Percentiles rank a stretch among this genome's conserved stretches.
phyloP scores from a whole-genome alignment of 2,329 filamentous ascomycete genomes.

The Paecilomyces variotii region DNA sequence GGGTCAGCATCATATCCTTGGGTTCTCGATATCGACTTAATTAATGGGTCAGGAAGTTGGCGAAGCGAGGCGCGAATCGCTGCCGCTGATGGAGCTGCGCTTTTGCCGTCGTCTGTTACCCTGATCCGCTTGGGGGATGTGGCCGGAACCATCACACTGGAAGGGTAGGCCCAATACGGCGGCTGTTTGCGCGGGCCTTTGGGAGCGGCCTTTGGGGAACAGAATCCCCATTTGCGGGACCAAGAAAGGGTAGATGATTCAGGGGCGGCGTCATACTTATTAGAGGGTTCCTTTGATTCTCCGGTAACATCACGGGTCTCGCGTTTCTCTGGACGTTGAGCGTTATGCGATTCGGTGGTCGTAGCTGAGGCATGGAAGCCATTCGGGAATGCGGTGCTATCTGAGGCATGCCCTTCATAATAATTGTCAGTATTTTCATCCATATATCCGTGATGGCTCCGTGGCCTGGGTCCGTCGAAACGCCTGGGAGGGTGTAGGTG shows the following conservation, averaged over 20 bases:
- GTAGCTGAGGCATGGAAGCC: not conserved
- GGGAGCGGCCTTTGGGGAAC: slow-evolving; percentile 1
- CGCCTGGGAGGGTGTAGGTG: slow-evolving; percentile 7
- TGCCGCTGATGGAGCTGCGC: not conserved
- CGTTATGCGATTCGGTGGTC: slow-evolving; percentile 1
- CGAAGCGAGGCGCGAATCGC: not conserved
- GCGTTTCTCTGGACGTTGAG: not conserved
- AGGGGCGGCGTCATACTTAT: slow-evolving; percentile 11
- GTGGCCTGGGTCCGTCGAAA: slow-evolving; percentile 11
- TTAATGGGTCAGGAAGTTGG: not conserved
- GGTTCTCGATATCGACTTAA: not conserved
- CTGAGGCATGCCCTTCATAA: slow-evolving; percentile 24
- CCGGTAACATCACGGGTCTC: not conserved
- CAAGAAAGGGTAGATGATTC: slow-evolving; percentile 7
- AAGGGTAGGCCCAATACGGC: slow-evolving; percentile 18
- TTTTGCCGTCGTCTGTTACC: not conserved
- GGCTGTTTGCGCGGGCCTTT: slow-evolving; percentile 9
- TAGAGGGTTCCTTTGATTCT: not conserved
- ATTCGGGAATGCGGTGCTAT: slow-evolving; percentile 6
- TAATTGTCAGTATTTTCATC: slow-evolving; percentile 19
- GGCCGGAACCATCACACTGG: slow-evolving; percentile 13
- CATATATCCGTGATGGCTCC: slow-evolving; percentile 10
- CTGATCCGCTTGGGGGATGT: slow-evolving; percentile 4
- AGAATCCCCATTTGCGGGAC: slow-evolving; percentile 11
- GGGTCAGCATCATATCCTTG: slow-evolving; percentile 1